phyloP scores from a whole-genome alignment of 345 rosid genomes.

The Populus nigra region DNA sequence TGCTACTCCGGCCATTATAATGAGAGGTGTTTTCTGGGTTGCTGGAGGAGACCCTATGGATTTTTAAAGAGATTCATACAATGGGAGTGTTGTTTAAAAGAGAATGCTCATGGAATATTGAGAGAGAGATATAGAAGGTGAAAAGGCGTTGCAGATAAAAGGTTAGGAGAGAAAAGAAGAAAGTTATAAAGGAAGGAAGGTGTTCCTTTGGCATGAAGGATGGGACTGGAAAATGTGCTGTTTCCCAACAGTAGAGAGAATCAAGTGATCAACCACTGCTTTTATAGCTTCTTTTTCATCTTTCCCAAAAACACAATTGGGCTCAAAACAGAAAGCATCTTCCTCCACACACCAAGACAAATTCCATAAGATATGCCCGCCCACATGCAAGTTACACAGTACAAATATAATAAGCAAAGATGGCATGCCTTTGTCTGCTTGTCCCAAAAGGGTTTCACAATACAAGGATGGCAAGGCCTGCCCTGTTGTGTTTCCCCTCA shows the following conservation, averaged over 20 bases:
- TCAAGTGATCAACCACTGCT: slow-evolving; percentile 19
- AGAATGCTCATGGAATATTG: slow-evolving; percentile 20
- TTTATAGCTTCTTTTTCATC: neutral
- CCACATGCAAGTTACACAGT: slow-evolving; percentile 9
- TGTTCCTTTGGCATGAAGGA: slow-evolving; percentile 62
- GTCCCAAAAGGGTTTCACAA: neutral
- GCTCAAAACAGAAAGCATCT: slow-evolving; percentile 6
- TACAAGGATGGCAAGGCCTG: neutral
- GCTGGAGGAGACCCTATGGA: slow-evolving; percentile 25
- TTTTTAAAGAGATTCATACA: slow-evolving; percentile 17
- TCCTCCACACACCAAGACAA: slow-evolving; percentile 6
- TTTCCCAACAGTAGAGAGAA: slow-evolving; percentile 1
- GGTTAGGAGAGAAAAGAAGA: slow-evolving; percentile 9
- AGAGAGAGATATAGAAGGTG: slow-evolving; percentile 13
- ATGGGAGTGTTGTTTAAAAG: slow-evolving; percentile 21
- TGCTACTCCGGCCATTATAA: slow-evolving; percentile 45
- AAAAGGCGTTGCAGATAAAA: slow-evolving; percentile 24
- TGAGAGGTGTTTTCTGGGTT: slow-evolving; percentile 18
- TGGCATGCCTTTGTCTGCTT: neutral
- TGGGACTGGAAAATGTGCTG: slow-evolving; percentile 13
- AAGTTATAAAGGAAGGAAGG: slow-evolving; percentile 22
- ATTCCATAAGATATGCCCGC: neutral
- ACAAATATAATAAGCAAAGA: neutral
- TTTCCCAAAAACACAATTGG: slow-evolving; percentile 1
- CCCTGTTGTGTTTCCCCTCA: neutral